Evolutionary conservation across 2,329 filamentous ascomycete genomes (phyloP), one percentile per base, ranked within the genome.

Genomic region (Cercospora sp.): DNA sequence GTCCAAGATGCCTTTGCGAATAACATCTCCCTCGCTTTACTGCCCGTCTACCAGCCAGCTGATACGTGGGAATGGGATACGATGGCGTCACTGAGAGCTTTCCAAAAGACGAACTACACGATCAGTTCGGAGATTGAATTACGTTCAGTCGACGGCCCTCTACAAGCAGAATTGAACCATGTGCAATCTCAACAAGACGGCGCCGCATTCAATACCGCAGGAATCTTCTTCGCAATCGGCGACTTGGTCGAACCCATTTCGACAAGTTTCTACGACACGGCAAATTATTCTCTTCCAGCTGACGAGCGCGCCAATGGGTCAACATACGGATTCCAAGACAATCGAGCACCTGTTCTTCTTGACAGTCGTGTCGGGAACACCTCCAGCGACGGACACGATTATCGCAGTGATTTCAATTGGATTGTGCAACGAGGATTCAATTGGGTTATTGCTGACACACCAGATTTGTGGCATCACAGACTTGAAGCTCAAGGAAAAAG

Each of bases 361-460:
- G 48, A 53, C 20, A 53, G 48, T 8, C 48, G 23, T 8, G 48
- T 28, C 6, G 48, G 20, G 12, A 53, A 53, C 5, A 53, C 48
- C 3, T 53, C 48, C 48, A 28, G 48, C 7, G 48, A 53, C 5
- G 48, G 48, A n/a, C 48, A 53, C 23, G 48, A 53, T 26, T 23
- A 53, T 2, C 48, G 48, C 4, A 53, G 48, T 28, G 48, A 53
- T 3, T 26, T 53, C 5, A 13, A 16, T 8, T 53, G 48, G 48
- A 53, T 53, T 28, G 1, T 53, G 20, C 48, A 23, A 23, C 66
- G 67, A 26, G 66, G 63, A 1, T 71, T 68, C 40, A 63, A 72
- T 6, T 72, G 71, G 72, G 63, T 72, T 40, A 72, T 73, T 45
- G 60, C 68, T 23, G 72, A 73, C 26, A 73, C 71, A 12, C 51